These are phyloP conservation scores for Borealophlyctis nickersoniae DNA, from an alignment of 192 early-diverging fungal genomes.

Conservation along the genomic window DNA sequence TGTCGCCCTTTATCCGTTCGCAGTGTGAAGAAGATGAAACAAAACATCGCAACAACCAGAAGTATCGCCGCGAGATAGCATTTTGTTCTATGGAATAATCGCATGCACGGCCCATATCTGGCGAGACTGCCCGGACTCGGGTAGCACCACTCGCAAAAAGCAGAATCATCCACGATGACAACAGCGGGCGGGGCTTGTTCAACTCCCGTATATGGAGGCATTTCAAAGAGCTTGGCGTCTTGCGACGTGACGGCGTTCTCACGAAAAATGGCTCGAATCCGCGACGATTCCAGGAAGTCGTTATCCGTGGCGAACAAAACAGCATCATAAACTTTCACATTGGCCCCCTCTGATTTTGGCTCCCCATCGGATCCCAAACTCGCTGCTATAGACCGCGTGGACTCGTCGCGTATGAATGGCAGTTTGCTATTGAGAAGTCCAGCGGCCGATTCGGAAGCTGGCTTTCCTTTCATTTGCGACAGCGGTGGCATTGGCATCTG, in stretches of 20 bases:
- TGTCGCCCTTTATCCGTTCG: conserved; percentile 1
- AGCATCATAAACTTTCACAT: conserved; percentile 42
- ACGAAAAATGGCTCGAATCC: conserved; percentile 47
- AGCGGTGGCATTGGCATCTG: neutral
- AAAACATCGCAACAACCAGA: conserved; percentile 31
- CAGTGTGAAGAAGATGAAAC: conserved; percentile 27
- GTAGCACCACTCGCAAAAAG: conserved; percentile 47
- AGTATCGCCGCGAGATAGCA: conserved; percentile 36
- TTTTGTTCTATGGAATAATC: conserved; percentile 34
- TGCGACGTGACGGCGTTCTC: conserved; percentile 51
- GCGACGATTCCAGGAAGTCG: conserved; percentile 56
- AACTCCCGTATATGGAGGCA: conserved; percentile 52
- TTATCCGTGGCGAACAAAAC: conserved; percentile 59
- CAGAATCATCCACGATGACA: conserved; percentile 40
- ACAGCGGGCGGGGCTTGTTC: conserved; percentile 27
- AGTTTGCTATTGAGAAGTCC: neutral
- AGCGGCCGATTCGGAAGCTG: neutral
- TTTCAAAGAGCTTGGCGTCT: conserved; percentile 60
- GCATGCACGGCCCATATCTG: conserved; percentile 7
- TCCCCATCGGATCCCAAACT: too few species aligned
- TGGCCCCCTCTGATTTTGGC: neutral
- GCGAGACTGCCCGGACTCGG: conserved; percentile 22
- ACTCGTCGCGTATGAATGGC: neutral
- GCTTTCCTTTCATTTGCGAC: neutral
- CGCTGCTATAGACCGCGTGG: neutral